Conservation (phyloP, 176 grass and related monocot genomes). For the Elaeis guineensis region DNA sequence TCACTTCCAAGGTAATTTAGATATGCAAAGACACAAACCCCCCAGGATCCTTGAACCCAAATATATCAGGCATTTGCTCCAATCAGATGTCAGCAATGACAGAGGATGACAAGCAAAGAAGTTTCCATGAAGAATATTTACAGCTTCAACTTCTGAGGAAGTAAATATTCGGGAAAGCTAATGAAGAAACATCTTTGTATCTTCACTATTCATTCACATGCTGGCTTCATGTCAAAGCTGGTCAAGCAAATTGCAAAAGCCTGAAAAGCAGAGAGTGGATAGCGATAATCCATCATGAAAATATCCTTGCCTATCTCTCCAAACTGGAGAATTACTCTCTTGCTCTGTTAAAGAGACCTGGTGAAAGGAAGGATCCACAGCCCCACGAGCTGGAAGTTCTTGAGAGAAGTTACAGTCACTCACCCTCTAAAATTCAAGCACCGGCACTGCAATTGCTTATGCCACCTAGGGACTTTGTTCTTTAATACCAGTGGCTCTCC, state of each 20-base stretch:
- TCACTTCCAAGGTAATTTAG: neutral
- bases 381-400: slow-evolving; percentile 94
- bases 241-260: slow-evolving; percentile 93
- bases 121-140: slow-evolving; percentile 16
- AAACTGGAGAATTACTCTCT: slow-evolving; percentile 93
- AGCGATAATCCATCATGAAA: slow-evolving; percentile 93
- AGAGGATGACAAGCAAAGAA: too few relatives aligned
- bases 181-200: too few relatives aligned
- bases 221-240: slow-evolving; percentile 94
- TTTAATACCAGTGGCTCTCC: slow-evolving; percentile 58
- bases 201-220: slow-evolving; percentile 50
- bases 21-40: slow-evolving; percentile 11
- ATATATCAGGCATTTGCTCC: too few relatives aligned
- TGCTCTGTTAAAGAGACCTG: slow-evolving; percentile 49
- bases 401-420: slow-evolving; percentile 87
- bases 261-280: slow-evolving; percentile 87
- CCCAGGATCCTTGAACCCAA: too few relatives aligned
- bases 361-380: slow-evolving; percentile 48
- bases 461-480: slow-evolving; percentile 94
- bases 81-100: too few relatives aligned
- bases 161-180: too few relatives aligned
- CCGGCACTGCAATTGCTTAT: slow-evolving; percentile 97
- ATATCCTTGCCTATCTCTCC: slow-evolving; percentile 99
- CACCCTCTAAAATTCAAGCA: slow-evolving; percentile 97
- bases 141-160: neutral